Base-by-base conservation (phyloP, 2,329 filamentous ascomycete genomes). In the Beauveria australis region DNA sequence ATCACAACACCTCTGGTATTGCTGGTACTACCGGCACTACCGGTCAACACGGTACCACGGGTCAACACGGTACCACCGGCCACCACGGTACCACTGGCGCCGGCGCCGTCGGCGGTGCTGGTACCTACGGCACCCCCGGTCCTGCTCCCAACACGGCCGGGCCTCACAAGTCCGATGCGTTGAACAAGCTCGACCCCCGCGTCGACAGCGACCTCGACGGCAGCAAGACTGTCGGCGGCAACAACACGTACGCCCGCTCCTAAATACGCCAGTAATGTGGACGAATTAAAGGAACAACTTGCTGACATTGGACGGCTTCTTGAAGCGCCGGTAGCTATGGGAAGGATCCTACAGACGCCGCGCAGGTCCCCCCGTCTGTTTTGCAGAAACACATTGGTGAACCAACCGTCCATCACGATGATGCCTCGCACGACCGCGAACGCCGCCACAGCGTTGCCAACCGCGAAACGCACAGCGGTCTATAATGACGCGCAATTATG, bases 201-300 rank as follows among this genome's bases (percentile, higher is more conserved):
- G 79, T 85, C 52, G 82, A 85, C 70, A 79, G 77, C 12, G 74
- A 85, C 65, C 76, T 79, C 2, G 81, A 85, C 68, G 78, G 79
- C 52, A 78, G 75, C 68, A 78, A 78, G 73, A 85, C 83, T 0
- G 22, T 79, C 6, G 83, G 82, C 37, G 76, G 79, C 53, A 76
- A 85, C 71, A 83, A 80, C 70, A 76, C 72, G 63, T 75, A 71
- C 68, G 64, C 68, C 24, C 71, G 71, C 65, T 71, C 73, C 69
- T 76, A 73, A 74, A 72, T 69, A 51, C 48, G 54, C 49, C 28
- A 47, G n/a, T 8, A 52, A 19, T 6, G n/a, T 43, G 28, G 28
- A 26, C n/a, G 16, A 44, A 53, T 33, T 1, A 16, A 8, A 37
- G 41, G 22, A 53, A 18, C n/a, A 41, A 33, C 37, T 43, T 40